phyloP scores from a whole-genome alignment of 2,329 filamentous ascomycete species.

The Sporothrix inflata region DNA sequence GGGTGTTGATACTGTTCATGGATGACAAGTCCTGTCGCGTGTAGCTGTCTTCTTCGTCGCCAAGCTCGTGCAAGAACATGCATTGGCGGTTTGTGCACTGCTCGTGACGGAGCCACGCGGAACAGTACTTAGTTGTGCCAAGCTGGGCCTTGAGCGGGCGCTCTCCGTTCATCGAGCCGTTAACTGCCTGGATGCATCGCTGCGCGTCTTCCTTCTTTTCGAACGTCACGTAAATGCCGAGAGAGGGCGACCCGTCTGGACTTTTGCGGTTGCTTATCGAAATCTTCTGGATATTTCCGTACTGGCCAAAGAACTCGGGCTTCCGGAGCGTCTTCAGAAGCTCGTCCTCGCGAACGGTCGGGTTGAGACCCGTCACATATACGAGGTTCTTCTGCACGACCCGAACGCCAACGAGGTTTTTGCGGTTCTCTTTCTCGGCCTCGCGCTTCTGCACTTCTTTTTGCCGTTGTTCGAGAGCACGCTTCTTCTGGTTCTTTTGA shows the following conservation, averaged over 20 bases:
- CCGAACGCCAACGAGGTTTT: conserved; percentile 91
- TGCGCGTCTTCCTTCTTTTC: conserved; percentile 88
- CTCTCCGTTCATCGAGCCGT: conserved; percentile 90
- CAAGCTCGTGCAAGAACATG: conserved; percentile 97
- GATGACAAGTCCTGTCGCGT: conserved; percentile 92
- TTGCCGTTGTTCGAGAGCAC: conserved; percentile 78
- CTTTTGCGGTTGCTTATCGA: conserved; percentile 95
- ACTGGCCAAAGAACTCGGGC: conserved; percentile 94
- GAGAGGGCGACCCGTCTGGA: conserved; percentile 75
- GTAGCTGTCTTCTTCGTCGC: conserved; percentile 97
- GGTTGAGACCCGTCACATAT: conserved; percentile 93
- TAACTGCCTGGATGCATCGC: conserved; percentile 86
- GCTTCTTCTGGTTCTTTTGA: conserved; percentile 90
- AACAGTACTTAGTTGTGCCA: conserved; percentile 98
- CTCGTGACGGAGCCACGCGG: conserved; percentile 92
- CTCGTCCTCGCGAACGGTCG: conserved; percentile 89
- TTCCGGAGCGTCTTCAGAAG: conserved; percentile 88
- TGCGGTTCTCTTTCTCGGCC: conserved; percentile 91
- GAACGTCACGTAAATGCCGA: conserved; percentile 99
- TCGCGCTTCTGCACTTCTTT: conserved; percentile 97
- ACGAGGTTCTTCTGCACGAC: conserved; percentile 99
- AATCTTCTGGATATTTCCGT: conserved; percentile 97
- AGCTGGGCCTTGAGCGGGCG: conserved; percentile 75
- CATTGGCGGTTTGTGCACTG: conserved; percentile 94
- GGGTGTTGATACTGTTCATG: conserved; percentile 86